phyloP scores from a whole-genome alignment of 148 eudicot species.

The Rheum nobile region DNA sequence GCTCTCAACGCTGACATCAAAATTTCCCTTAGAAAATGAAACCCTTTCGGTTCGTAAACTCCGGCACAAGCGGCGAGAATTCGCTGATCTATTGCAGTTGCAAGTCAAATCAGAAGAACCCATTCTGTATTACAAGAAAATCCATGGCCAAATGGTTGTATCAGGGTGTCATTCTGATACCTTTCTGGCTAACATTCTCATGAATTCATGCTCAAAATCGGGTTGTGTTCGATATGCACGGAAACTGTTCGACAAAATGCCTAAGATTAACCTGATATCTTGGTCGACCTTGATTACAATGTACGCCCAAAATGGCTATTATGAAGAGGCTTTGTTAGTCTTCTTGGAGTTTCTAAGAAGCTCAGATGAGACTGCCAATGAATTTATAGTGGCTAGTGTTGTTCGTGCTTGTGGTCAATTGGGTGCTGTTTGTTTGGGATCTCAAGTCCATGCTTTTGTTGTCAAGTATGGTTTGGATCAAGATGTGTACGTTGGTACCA shows the following conservation, averaged over 20 bases:
- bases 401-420: constrained; percentile 35
- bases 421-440: constrained; percentile 23
- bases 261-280: constrained; percentile 40
- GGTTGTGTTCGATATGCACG: constrained; percentile 27
- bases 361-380: constrained; percentile 33
- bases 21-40: constrained; percentile 7
- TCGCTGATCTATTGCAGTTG: constrained; percentile 33
- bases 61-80: constrained; percentile 18
- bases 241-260: constrained; percentile 47
- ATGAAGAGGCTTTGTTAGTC: constrained; percentile 27
- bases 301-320: constrained; percentile 24
- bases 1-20: constrained; percentile 13
- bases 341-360: constrained; percentile 31
- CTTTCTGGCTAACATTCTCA: constrained; percentile 40
- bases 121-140: constrained; percentile 21
- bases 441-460: constrained; percentile 36
- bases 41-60: constrained; percentile 18
- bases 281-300: constrained; percentile 58
- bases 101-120: constrained; percentile 15
- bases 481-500: constrained; percentile 53
- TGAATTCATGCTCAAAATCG: constrained; percentile 25
- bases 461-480: constrained; percentile 32
- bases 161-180: constrained; percentile 40
- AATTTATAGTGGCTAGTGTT: constrained; percentile 44
- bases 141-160: constrained; percentile 33